phyloP scores from a whole-genome alignment of 1,139 yeast species.

The Taphrina confusa region DNA sequence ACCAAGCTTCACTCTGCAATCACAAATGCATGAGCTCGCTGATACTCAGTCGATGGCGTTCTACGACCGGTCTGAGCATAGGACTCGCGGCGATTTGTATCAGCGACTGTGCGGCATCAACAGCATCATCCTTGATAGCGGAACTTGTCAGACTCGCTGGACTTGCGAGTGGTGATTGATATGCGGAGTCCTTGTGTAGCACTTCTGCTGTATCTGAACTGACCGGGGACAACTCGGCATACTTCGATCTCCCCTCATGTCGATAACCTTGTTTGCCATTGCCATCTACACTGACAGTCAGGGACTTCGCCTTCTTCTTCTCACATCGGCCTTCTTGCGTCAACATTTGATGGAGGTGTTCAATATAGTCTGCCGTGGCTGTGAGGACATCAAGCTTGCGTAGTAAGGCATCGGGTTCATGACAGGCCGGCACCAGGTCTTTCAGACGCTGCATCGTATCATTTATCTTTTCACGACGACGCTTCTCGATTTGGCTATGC shows the following conservation, averaged over 20 bases:
- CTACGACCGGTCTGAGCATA: constrained; percentile 21
- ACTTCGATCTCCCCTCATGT: background rate
- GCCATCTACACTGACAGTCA: too few species aligned
- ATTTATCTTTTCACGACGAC: constrained; percentile 75
- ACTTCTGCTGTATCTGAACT: background rate
- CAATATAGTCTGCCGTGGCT: constrained; percentile 69
- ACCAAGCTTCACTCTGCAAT: too few species aligned
- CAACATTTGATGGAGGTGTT: constrained; percentile 36
- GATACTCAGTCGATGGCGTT: constrained; percentile 17
- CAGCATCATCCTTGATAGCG: background rate
- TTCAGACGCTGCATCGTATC: constrained; percentile 81
- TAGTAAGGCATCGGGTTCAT: constrained; percentile 62
- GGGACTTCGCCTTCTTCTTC: too few species aligned
- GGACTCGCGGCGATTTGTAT: constrained; percentile 29
- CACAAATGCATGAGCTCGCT: constrained; percentile 27
- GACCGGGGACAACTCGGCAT: background rate
- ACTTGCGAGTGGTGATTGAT: too few species aligned
- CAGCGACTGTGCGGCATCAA: constrained; percentile 27
- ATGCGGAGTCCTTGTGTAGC: background rate
- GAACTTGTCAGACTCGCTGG: background rate
- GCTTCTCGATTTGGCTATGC: constrained; percentile 77
- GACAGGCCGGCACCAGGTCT: constrained; percentile 75
- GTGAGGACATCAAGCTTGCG: constrained; percentile 78
- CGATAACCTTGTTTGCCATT: background rate
- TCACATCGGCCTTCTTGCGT: too few species aligned